Conservation (phyloP, 2,329 filamentous ascomycete genomes). For the Phialophora verrucosa region DNA sequence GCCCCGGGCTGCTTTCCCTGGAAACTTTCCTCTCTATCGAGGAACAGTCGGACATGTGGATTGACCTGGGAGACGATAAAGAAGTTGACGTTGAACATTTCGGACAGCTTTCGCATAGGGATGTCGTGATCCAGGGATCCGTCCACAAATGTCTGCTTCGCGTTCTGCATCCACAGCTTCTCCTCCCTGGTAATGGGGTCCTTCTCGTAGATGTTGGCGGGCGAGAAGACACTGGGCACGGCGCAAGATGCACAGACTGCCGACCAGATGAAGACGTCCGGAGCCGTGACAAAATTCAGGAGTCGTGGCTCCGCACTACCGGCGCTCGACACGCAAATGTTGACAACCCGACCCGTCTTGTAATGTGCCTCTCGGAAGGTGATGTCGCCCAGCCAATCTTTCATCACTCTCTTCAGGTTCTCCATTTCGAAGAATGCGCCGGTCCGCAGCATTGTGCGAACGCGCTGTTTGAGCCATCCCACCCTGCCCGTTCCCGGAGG, state of each 20-base stretch:
- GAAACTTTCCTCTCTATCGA: constrained; percentile 73
- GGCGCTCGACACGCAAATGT: constrained; percentile 89
- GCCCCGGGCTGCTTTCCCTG: constrained; percentile 39
- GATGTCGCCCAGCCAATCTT: constrained; percentile 78
- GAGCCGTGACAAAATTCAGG: constrained; percentile 90
- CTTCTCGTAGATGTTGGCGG: constrained; percentile 80
- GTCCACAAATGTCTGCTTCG: constrained; percentile 84
- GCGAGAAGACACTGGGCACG: constrained; percentile 78
- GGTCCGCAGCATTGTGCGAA: constrained; percentile 72
- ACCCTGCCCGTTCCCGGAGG: constrained; percentile 57
- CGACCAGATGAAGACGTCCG: constrained; percentile 95
- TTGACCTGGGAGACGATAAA: constrained; percentile 98
- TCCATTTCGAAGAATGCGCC: constrained; percentile 79
- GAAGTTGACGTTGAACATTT: constrained; percentile 98
- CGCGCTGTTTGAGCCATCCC: constrained; percentile 50
- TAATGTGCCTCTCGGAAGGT: constrained; percentile 97
- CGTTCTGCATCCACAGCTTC: constrained; percentile 76
- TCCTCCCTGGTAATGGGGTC: constrained; percentile 79
- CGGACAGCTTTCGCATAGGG: constrained; percentile 84
- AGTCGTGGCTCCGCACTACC: constrained; percentile 86
- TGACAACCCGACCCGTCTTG: constrained; percentile 86
- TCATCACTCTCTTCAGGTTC: constrained; percentile 82
- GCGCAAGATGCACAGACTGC: constrained; percentile 93
- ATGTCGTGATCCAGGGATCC: constrained; percentile 94
- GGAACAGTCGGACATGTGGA: constrained; percentile 87